phyloP scores from a whole-genome alignment of 2,329 filamentous ascomycete genomes.

The Stachybotrys chlorohalonatus region DNA sequence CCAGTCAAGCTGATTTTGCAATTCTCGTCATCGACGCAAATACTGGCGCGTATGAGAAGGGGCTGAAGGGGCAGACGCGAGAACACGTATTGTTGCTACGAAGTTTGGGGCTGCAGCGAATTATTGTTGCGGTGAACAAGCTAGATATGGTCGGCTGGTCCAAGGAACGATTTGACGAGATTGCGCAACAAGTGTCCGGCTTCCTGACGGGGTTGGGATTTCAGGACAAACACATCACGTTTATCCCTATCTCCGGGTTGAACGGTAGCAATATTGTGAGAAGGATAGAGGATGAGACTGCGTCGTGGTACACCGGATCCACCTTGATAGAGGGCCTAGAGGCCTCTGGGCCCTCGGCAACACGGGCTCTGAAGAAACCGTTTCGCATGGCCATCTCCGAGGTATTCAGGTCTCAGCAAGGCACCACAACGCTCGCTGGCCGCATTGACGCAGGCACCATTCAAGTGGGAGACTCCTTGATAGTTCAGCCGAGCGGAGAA shows the following conservation, averaged over 20 bases:
- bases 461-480: constrained; percentile 72
- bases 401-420: constrained; percentile 73
- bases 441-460: constrained; percentile 76
- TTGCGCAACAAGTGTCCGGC: constrained; percentile 70
- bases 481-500: constrained; percentile 75
- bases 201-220: constrained; percentile 82
- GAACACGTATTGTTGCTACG: constrained; percentile 86
- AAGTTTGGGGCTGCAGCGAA: constrained; percentile 79
- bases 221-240: constrained; percentile 68
- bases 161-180: constrained; percentile 73
- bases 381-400: constrained; percentile 82
- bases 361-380: constrained; percentile 63
- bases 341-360: constrained; percentile 59
- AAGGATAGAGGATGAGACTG: constrained; percentile 43
- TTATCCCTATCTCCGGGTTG: constrained; percentile 84
- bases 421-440: constrained; percentile 76
- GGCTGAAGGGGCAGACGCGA: constrained; percentile 84
- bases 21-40: constrained; percentile 89
- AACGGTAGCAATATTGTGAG: constrained; percentile 77
- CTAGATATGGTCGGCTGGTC: constrained; percentile 84
- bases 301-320: constrained; percentile 70
- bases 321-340: constrained; percentile 82
- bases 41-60: constrained; percentile 86
- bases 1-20: constrained; percentile 91
- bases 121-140: constrained; percentile 93